These are phyloP conservation scores for Triticum dicoccoides DNA, from an alignment of 176 grass and related monocot species.

Conservation along the genomic window DNA sequence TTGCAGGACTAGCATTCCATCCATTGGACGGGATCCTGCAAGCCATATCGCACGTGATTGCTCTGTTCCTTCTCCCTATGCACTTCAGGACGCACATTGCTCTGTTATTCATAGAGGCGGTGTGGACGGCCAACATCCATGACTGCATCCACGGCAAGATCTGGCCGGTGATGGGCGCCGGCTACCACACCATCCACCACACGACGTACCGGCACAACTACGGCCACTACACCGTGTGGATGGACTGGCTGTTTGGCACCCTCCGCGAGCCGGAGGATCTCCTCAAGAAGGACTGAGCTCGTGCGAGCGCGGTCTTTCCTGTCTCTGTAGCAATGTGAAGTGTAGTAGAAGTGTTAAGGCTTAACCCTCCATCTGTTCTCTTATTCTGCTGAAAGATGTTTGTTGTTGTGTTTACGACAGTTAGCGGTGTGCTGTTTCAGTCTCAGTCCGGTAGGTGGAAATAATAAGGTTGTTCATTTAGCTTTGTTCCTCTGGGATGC, in stretches of 20 bases:
- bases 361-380: background rate
- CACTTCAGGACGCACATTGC: slow-evolving; percentile 67
- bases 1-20: slow-evolving; percentile 86
- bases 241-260: slow-evolving; percentile 97
- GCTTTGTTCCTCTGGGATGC: background rate
- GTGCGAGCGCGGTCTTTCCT: background rate
- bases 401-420: background rate
- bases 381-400: background rate
- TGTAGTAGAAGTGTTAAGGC: slow-evolving; percentile 1
- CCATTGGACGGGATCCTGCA: slow-evolving; percentile 96
- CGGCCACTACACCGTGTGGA: slow-evolving; percentile 92
- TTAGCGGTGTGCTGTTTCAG: background rate
- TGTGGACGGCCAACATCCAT: slow-evolving; percentile 96
- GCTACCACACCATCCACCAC: slow-evolving; percentile 97
- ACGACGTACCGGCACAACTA: slow-evolving; percentile 97
- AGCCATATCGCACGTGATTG: slow-evolving; percentile 77
- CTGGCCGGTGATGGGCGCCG: slow-evolving; percentile 96
- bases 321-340: slow-evolving; percentile 1
- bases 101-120: slow-evolving; percentile 66
- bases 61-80: slow-evolving; percentile 60
- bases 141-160: slow-evolving; percentile 96
- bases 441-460: slow-evolving; percentile 15
- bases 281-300: slow-evolving; percentile 53
- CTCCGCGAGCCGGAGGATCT: slow-evolving; percentile 74
- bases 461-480: slow-evolving; percentile 13